A percentile compares a stretch with the other conserved stretches of the same genome.
Conservation (phyloP, 371 early-diverging fungal genomes). For the Actinomucor elegans region DNA sequence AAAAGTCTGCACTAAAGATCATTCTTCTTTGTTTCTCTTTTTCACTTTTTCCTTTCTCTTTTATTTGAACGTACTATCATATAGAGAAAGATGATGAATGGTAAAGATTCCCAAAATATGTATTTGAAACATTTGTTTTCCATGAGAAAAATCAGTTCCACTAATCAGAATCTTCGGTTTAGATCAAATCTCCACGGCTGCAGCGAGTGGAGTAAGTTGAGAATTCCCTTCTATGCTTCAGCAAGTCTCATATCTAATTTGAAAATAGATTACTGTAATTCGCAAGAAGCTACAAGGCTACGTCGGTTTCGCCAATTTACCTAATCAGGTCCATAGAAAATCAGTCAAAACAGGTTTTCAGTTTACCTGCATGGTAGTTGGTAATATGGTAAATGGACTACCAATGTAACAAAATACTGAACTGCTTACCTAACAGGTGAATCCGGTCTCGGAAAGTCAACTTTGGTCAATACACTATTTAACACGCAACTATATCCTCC, state of each 20-base stretch:
- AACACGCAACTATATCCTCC: conserved; percentile 90
- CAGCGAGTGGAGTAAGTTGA: conserved; percentile 4
- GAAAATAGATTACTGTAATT: conserved; percentile 41
- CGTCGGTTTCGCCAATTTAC: conserved; percentile 98
- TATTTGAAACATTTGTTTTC: no score
- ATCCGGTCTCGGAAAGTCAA: conserved; percentile 99
- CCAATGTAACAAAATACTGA: no score
- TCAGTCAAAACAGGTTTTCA: conserved; percentile 99
- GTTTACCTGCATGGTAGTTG: conserved; percentile 97
- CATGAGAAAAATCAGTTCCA: not conserved
- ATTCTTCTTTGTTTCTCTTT: not conserved
- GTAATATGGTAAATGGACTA: no score
- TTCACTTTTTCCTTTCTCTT: not conserved
- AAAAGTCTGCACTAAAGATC: not conserved
- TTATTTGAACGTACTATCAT: not conserved
- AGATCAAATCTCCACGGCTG: conserved; percentile 4
- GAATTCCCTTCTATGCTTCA: no score
- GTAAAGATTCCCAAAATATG: not conserved
- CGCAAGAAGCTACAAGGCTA: conserved; percentile 88
- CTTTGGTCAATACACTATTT: conserved; percentile 99
- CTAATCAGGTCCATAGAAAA: conserved; percentile 98
- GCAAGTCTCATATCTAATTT: conserved; percentile 1
- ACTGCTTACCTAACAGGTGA: conserved; percentile 87
- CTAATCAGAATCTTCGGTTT: not conserved
- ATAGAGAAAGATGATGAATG: not conserved